Base-by-base conservation (phyloP, 768 basidiomycete genomes). In the Daedaleopsis nitida region DNA sequence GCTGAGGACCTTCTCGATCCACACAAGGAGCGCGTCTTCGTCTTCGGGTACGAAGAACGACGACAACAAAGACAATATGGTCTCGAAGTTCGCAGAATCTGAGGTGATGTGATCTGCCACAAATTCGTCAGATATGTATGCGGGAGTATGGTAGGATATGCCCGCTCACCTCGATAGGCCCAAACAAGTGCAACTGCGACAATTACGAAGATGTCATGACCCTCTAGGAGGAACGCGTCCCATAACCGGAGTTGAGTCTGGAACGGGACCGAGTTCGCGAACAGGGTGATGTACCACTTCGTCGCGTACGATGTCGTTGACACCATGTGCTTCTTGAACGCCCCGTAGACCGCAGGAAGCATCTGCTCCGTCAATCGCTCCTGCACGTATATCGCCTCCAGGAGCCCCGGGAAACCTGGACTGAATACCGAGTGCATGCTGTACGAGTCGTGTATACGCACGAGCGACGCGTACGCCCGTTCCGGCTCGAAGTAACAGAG, bases 221-320 rank as follows among this genome's bases (percentile, higher is more conserved):
- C 97, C 63, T 98, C 96, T 21, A 96, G 75, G 49, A 97, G 78
- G 70, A 97, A 92, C 12, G 85, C 93, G 72, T 99, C 97, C 96
- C 96, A 99, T 34, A 99, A 72, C 63, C 97, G 83, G 27, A 98
- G 76, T 76, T 98, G 95, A 50, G 90, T 94, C 74, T 96, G 92
- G 73, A 96, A 98, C 23, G 96, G 94, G 45, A 99, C 89, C 0
- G 92, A 92, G 71, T 96, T 97, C 52, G 95, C 87, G 70, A 98
- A 99, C 14, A 98, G 79, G 2, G 97, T 98, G 74, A 99, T 98
- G 72, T 98, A 99, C 97, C 97, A 98, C 75, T 98, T 98, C 1
- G 96, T 98, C 27, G 95, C 95, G 76, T 96, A 99, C 19, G 93
- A 86, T 32, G 95, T 96, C 13, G 94, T 95, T 9, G 91, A 91